Evolutionary conservation across 495 filamentous ascomycete genomes (phyloP), one percentile per base, ranked within the genome.

Genomic region (Entonaema liquescens): DNA sequence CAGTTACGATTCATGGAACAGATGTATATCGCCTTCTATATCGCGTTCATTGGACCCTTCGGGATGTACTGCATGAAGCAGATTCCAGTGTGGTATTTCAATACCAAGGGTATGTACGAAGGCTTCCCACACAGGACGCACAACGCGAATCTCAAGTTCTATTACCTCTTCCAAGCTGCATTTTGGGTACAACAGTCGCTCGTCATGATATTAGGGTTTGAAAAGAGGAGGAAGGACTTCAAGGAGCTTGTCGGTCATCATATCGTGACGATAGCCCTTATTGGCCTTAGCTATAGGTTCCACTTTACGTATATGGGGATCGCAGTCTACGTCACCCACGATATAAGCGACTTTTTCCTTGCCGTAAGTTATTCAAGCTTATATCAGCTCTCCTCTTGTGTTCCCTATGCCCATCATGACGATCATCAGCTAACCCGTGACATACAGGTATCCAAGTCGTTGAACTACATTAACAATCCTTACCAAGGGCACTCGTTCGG

Each of bases 51-150:
- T 62, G 93, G 93, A 4, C 95, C 95, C 0, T 88, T 88, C 33
- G 95, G 95, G 25, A 78, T 98, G 76, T 98, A 91, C 70, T 92
- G 97, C 59, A 98, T 99, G 95, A 89, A 84, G 71, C 84, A 86
- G 33, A 92, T 93, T 19, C 89, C 93, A 12, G 88, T 98, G 15
- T 99, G 95, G 95, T 98, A 97, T 78, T 99, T 98, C 84, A 93
- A 95, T 79, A 95, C 92, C 6, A 68, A 62, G 26, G 93, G 89
- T 63, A 97, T 97, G 92, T 99, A 94, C 76, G 93, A 95, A 76
- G 85, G 81, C 4, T 98, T 92, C 81, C 95, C 95, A 17, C 95
- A 99, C 79, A 86, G 85, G 65, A 40, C 38, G 2, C 38, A 40
- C 8, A 40, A 40, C 38, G 38, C 38, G 15, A 40, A 17, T 40